Conservation (phyloP, 2,329 filamentous ascomycete genomes). For the Cladobotryum mycophilum region DNA sequence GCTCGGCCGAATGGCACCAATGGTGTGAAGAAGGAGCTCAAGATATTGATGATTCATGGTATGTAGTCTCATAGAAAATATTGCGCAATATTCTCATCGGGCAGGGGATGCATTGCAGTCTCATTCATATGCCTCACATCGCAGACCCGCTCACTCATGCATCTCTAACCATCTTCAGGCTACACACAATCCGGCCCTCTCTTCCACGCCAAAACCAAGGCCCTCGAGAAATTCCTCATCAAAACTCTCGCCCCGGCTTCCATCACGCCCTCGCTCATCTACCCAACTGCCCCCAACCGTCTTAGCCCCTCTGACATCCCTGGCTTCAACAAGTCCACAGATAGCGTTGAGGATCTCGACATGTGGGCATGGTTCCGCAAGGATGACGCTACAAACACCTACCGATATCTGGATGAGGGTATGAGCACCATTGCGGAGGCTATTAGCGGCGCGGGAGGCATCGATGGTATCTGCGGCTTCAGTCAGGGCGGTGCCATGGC, state of each 20-base stretch:
- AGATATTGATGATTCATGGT: constrained; percentile 75
- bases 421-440: constrained; percentile 56
- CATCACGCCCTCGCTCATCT: constrained; percentile 51
- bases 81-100: too few species aligned
- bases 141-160: not conserved
- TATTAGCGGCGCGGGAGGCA: constrained; percentile 57
- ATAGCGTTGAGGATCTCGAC: constrained; percentile 45
- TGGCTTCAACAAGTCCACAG: constrained; percentile 47
- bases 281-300: constrained; percentile 62
- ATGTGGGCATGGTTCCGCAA: constrained; percentile 79
- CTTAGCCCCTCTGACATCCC: constrained; percentile 63
- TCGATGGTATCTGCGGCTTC: constrained; percentile 78
- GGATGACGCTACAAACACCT: constrained; percentile 56
- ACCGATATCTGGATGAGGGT: constrained; percentile 64
- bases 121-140: not conserved
- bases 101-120: too few species aligned
- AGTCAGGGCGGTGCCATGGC: constrained; percentile 72
- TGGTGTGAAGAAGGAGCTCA: constrained; percentile 45
- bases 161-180: constrained; percentile 40
- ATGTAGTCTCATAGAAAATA: constrained; percentile 15
- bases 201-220: constrained; percentile 84
- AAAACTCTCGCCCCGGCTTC: constrained; percentile 62
- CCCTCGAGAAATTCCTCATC: constrained; percentile 70
- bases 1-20: constrained; percentile 19
- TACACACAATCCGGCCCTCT: constrained; percentile 84